Percentiles rank a stretch among this genome's conserved stretches.
Conservation (phyloP, 305 asterid genomes). For the Fraxinus xanthoxyloides region DNA sequence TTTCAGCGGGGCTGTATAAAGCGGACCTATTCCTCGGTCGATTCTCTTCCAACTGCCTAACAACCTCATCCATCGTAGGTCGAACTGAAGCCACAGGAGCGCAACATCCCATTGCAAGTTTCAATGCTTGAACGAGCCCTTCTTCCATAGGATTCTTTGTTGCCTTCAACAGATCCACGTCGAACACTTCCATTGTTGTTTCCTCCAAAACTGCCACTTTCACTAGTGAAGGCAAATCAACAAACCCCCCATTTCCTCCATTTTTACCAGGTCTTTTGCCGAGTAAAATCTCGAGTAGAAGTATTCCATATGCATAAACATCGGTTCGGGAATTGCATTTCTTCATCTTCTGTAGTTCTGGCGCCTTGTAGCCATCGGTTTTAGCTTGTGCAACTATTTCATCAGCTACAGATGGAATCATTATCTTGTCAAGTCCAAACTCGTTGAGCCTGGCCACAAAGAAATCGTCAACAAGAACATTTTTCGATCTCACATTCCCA, state of each 20-base stretch:
- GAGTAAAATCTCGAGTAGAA: slow-evolving; percentile 76
- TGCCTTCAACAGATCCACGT: slow-evolving; percentile 77
- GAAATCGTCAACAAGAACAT: slow-evolving; percentile 82
- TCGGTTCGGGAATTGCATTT: slow-evolving; percentile 82
- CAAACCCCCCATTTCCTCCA: slow-evolving; percentile 58
- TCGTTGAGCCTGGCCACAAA: slow-evolving; percentile 86
- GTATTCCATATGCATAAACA: slow-evolving; percentile 88
- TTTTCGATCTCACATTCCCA: slow-evolving; percentile 81
- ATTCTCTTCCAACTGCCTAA: slow-evolving; percentile 93
- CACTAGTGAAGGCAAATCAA: slow-evolving; percentile 89
- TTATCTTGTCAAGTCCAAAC: slow-evolving; percentile 87
- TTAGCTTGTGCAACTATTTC: slow-evolving; percentile 73
- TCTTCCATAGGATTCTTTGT: slow-evolving; percentile 94
- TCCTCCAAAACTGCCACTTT: slow-evolving; percentile 97
- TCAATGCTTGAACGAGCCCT: slow-evolving; percentile 88
- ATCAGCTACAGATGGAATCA: slow-evolving; percentile 79
- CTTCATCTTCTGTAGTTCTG: slow-evolving; percentile 94
- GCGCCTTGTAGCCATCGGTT: slow-evolving; percentile 89
- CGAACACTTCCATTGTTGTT: slow-evolving; percentile 94
- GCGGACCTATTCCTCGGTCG: slow-evolving; percentile 94
- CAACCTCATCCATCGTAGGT: slow-evolving; percentile 93
- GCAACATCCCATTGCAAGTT: slow-evolving; percentile 98
- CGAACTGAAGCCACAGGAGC: slow-evolving; percentile 86
- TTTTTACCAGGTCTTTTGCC: slow-evolving; percentile 77
- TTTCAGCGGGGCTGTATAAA: slow-evolving; percentile 95